phyloP scores from a whole-genome alignment of 176 grass and related monocot genomes.

The Ananas comosus region DNA sequence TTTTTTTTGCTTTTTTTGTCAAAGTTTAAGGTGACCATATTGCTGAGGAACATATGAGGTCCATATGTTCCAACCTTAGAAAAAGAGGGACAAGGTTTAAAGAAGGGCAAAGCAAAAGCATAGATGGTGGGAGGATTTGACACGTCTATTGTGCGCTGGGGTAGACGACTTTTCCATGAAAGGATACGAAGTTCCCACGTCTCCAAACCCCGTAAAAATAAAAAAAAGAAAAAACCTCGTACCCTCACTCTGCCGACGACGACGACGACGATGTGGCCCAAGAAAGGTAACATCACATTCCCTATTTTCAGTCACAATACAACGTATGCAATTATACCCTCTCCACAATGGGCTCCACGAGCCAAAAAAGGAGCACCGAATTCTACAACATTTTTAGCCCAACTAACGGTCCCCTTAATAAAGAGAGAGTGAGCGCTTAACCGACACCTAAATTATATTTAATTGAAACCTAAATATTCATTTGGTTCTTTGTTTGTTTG shows the following conservation, averaged over 20 bases:
- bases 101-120: neutral
- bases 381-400: neutral
- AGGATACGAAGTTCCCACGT: conserved; percentile 44
- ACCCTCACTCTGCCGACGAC: conserved; percentile 27
- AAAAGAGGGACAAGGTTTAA: neutral
- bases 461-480: too few relatives aligned
- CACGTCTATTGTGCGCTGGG: neutral
- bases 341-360: too few relatives aligned
- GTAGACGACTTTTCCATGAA: conserved; percentile 36
- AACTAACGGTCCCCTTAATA: conserved; percentile 11
- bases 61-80: neutral
- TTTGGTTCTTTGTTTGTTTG: too few relatives aligned
- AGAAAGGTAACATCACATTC: too few relatives aligned
- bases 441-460: too few relatives aligned
- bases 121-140: neutral
- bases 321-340: too few relatives aligned
- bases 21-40: too few relatives aligned
- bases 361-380: too few relatives aligned
- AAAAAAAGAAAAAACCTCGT: conserved; percentile 39
- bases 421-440: too few relatives aligned
- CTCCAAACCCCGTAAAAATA: neutral
- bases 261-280: conserved; percentile 3
- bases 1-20: too few relatives aligned
- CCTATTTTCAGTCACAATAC: too few relatives aligned
- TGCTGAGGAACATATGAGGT: too few relatives aligned